Percentiles rank a stretch among this genome's conserved stretches.
Evolutionary conservation across 225 moss, liverwort and hornwort species (phyloP).

Genomic region (Physcomitrellopsis africana): DNA sequence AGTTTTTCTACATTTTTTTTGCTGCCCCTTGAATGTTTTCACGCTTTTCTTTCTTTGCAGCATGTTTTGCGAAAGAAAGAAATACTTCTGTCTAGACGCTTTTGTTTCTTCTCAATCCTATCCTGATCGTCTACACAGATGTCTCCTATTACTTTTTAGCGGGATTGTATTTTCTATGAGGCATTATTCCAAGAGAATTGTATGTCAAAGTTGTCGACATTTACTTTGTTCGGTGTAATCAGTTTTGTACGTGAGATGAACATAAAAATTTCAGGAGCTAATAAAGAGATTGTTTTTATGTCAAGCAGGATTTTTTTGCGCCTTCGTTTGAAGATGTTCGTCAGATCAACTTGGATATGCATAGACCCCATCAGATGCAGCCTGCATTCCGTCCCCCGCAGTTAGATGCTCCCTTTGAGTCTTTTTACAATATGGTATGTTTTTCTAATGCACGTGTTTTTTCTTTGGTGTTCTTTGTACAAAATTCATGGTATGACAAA

Average conservation of each 20-base stretch:
- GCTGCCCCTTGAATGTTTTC: not conserved
- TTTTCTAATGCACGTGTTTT: not conserved
- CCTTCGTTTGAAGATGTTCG: constrained; percentile 44
- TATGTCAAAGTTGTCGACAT: not conserved
- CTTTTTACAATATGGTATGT: constrained; percentile 45
- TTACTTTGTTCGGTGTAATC: not conserved
- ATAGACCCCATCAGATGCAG: constrained; percentile 45
- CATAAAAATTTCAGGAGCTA: not conserved
- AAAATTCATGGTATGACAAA: too few species aligned
- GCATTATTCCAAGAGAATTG: not conserved
- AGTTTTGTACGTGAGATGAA: constrained; percentile 2
- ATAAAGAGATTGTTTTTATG: constrained; percentile 9
- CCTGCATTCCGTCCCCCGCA: constrained; percentile 48
- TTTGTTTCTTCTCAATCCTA: too few species aligned
- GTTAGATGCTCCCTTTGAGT: constrained; percentile 41
- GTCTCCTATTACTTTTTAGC: too few species aligned
- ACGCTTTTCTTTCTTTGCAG: too few species aligned
- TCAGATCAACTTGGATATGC: constrained; percentile 40
- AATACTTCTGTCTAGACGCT: too few species aligned
- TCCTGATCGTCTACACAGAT: too few species aligned
- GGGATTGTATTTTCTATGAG: not conserved
- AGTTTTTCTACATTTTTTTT: not conserved
- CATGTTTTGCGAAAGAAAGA: too few species aligned
- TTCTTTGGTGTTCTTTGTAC: not conserved
- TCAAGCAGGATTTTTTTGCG: constrained; percentile 51